Evolutionary conservation across 2,329 filamentous ascomycete species (phyloP).

Genomic region (Beauveria sp.): DNA sequence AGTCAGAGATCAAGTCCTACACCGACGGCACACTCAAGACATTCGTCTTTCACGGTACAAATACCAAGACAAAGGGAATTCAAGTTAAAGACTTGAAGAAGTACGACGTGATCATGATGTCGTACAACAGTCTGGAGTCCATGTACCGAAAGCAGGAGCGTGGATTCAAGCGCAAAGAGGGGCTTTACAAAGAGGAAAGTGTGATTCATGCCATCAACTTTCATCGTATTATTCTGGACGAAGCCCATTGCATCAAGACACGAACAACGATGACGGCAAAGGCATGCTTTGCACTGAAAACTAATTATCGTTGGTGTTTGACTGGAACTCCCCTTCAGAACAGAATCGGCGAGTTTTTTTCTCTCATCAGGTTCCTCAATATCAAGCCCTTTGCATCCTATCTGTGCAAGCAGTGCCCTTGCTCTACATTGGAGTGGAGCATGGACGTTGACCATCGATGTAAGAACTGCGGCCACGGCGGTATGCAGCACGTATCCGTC

Average conservation of each 20-base stretch:
- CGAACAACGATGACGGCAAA: conserved; percentile 87
- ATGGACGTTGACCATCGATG: conserved; percentile 67
- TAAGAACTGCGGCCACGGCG: conserved; percentile 46
- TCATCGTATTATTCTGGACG: conserved; percentile 87
- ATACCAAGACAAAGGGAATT: conserved; percentile 72
- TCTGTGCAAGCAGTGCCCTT: conserved; percentile 81
- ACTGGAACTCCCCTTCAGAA: conserved; percentile 95
- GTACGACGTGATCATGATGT: conserved; percentile 94
- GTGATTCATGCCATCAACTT: conserved; percentile 79
- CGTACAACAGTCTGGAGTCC: conserved; percentile 86
- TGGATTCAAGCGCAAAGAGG: conserved; percentile 74
- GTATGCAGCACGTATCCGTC: conserved; percentile 45
- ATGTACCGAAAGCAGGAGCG: conserved; percentile 89
- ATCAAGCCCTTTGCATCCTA: conserved; percentile 86
- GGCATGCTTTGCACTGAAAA: conserved; percentile 86
- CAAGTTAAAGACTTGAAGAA: conserved; percentile 66
- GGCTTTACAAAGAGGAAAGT: conserved; percentile 71
- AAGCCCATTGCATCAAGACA: conserved; percentile 90
- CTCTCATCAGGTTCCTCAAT: conserved; percentile 83
- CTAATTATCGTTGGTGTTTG: conserved; percentile 89
- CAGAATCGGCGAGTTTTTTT: conserved; percentile 95
- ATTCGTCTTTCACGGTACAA: conserved; percentile 82
- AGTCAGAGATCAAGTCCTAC: conserved; percentile 68
- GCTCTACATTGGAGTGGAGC: conserved; percentile 75
- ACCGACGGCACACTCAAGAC: conserved; percentile 87